Evolutionary conservation across 1,139 yeast species (phyloP), one percentile per base, ranked within the genome.

Genomic region (Casaregolazyma suthepensis): DNA sequence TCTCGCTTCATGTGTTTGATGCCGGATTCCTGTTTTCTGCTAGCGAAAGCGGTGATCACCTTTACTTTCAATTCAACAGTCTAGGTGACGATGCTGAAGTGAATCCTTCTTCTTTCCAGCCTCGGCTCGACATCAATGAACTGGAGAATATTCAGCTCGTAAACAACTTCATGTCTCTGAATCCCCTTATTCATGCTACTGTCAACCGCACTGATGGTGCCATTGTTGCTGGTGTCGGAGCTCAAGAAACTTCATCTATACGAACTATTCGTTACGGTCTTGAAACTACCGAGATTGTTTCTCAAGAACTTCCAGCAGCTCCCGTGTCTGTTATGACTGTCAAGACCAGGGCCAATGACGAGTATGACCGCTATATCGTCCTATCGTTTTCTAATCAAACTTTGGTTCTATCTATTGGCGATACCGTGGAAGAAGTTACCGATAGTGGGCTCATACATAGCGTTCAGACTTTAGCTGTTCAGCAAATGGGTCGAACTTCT

Each of bases 21-120:
- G 78, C 86, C 17, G 99, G 98, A 0, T 86, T 82, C 61, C 63
- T 93, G 46, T 87, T 80, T 65, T 86, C 86, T 1, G 83, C 85
- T 58, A 73, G 81, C 9, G 83, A 84, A 56, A 70, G 74, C 56
- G 82, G 85, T 26, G 82, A 85, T 62, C 86, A 83, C 59, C 68
- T 73, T 23, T 72, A 87, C 26, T 88, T 84, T 62, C 96, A 89
- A 66, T 86, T 90, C 64, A 90, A 85, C 57, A 80, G 80, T 54
- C 72, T 91, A 44, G 97, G 95, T 1, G 82, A 78, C 47, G 78
- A 76, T 46, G 78, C 71, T 38, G 72, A 71, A 29, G 70, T 66
- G 52, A 67, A 45, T 52, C 48, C 44, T 12, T 15, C 19, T 7
- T 18, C 17, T 9, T 43, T 49, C n/a, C 40, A 15, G 26, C 47